Conservation (phyloP, 176 grass and related monocot genomes). For the Triticum turgidum region DNA sequence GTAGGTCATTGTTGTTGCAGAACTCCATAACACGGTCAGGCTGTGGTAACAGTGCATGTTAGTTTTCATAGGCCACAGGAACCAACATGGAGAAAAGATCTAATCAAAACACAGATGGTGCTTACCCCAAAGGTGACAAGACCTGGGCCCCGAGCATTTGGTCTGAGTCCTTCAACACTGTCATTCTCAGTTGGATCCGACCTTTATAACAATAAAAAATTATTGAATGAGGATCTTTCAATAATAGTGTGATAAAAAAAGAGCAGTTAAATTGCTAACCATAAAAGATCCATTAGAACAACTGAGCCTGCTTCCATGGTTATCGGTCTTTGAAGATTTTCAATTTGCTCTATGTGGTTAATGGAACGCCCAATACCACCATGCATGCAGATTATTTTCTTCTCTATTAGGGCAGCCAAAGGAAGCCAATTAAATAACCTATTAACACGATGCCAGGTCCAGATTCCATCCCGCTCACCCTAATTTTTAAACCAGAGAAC, state of each 20-base stretch:
- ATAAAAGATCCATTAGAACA: constrained; percentile 99
- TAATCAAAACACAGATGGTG: constrained; percentile 21
- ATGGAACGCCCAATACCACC: constrained; percentile 98
- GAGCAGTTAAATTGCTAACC: constrained; percentile 51
- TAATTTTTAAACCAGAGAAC: constrained; percentile 44
- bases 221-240: constrained; percentile 22
- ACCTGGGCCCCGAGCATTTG: constrained; percentile 95
- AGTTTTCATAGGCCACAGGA: constrained; percentile 3
- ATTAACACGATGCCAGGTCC: constrained; percentile 94
- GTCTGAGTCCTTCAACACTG: constrained; percentile 90
- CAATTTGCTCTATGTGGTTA: constrained; percentile 97
- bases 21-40: constrained; percentile 99
- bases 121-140: constrained; percentile 98
- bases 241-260: constrained; percentile 5
- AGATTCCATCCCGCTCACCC: constrained; percentile 98
- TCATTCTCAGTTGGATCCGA: constrained; percentile 99
- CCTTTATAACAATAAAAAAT: constrained; percentile 48
- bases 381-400: constrained; percentile 99
- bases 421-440: constrained; percentile 97
- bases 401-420: constrained; percentile 94
- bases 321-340: constrained; percentile 90
- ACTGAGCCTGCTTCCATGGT: constrained; percentile 98
- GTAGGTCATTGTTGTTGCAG: constrained; percentile 96
- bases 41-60: constrained; percentile 37
- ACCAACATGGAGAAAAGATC: background rate